phyloP scores from a whole-genome alignment of 345 rosid genomes.

The Eucalyptus decipiens region DNA sequence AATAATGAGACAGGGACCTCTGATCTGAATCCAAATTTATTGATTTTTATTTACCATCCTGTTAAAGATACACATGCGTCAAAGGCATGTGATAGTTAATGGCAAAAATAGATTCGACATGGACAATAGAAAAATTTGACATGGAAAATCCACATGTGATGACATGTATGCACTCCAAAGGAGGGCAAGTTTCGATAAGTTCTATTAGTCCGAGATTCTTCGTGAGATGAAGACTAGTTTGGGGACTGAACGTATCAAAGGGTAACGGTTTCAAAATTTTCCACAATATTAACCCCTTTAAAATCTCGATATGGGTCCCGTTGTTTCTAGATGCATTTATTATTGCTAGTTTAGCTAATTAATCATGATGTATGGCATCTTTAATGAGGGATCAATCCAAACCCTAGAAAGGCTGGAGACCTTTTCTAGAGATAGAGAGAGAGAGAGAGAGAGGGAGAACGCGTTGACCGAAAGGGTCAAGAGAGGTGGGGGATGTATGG shows the following conservation, averaged over 20 bases:
- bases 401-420: background rate
- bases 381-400: background rate
- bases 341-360: background rate
- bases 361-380: background rate
- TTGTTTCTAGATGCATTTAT: background rate
- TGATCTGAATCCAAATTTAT: background rate
- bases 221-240: background rate
- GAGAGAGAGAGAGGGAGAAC: background rate
- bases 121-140: background rate
- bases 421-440: background rate
- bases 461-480: background rate
- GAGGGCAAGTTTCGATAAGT: fast-evolving
- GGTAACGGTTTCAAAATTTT: background rate
- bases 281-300: fast-evolving
- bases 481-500: no score
- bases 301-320: background rate
- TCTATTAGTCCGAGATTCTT: background rate
- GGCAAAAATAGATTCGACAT: fast-evolving
- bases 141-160: background rate
- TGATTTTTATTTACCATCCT: background rate
- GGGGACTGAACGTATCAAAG: fast-evolving
- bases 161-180: background rate
- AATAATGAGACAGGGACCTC: background rate
- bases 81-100: fast-evolving
- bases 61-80: background rate